A percentile compares a stretch with the other conserved stretches of the same genome.
Conservation (phyloP, 2,329 filamentous ascomycete genomes). For the Exserohilum turcica region DNA sequence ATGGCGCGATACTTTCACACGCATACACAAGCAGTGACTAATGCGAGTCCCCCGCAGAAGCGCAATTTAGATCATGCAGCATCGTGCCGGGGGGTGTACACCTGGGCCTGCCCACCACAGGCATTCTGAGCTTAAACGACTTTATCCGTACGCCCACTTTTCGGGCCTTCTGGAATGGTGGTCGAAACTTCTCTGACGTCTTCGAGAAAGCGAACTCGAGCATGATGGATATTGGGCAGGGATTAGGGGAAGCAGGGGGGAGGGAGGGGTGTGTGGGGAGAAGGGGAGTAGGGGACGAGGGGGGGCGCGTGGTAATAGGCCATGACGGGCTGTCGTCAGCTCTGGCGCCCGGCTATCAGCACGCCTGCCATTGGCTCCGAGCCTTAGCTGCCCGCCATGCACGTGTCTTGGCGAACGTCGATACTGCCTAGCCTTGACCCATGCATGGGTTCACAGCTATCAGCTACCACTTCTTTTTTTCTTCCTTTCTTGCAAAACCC, state of each 20-base stretch:
- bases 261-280: not conserved
- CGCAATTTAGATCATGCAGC: conserved; percentile 12
- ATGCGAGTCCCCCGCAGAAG: conserved; percentile 1
- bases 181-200: conserved; percentile 2
- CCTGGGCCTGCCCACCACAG: conserved; percentile 1
- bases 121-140: conserved; percentile 1
- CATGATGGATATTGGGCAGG: not conserved
- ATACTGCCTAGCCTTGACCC: not conserved
- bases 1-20: not conserved
- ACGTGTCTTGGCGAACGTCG: conserved; percentile 1
- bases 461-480: not conserved
- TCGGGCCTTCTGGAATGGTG: conserved; percentile 11
- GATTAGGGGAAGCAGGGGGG: not conserved
- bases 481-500: not conserved
- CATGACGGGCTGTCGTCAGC: not conserved
- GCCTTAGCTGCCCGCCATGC: not conserved
- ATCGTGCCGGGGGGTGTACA: not conserved
- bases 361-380: not conserved
- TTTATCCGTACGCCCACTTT: conserved; percentile 10
- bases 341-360: not conserved
- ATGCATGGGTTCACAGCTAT: not conserved
- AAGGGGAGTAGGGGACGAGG: too few species aligned
- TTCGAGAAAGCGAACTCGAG: conserved; percentile 3
- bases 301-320: not conserved
- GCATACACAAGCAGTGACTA: not conserved